phyloP scores from a whole-genome alignment of 495 filamentous ascomycete species.

The Rusavskia elegans region DNA sequence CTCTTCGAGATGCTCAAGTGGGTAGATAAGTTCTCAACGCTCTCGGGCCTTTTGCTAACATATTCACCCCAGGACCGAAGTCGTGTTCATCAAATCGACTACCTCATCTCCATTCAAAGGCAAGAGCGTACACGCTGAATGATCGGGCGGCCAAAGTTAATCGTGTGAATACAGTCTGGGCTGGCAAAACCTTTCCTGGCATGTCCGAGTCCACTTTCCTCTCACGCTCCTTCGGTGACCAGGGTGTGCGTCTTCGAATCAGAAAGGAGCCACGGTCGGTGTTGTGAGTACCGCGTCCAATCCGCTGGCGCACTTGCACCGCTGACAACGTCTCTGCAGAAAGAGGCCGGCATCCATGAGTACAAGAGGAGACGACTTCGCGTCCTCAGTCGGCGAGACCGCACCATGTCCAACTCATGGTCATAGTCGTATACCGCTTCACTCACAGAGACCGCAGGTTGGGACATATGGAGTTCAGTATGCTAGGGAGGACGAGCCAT shows the following conservation, averaged over 20 bases:
- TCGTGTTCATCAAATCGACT: conserved; percentile 52
- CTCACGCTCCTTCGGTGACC: conserved; percentile 86
- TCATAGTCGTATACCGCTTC: neutral
- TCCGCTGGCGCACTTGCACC: no score
- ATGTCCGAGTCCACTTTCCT: conserved; percentile 84
- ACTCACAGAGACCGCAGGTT: neutral
- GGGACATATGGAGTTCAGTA: conserved; percentile 1
- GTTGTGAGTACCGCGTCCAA: conserved; percentile 24
- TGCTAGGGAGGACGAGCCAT: neutral
- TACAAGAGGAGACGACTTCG: conserved; percentile 1
- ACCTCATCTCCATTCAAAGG: conserved; percentile 61
- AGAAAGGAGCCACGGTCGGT: conserved; percentile 65
- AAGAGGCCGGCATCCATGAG: no score
- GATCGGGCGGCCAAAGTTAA: no score
- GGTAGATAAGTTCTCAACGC: conserved; percentile 12
- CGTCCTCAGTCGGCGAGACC: neutral
- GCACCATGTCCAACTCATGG: neutral
- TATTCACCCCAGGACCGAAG: conserved; percentile 24
- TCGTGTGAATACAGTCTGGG: conserved; percentile 34
- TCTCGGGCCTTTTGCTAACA: conserved; percentile 14
- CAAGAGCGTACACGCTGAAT: conserved; percentile 17
- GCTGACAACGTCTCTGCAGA: no score
- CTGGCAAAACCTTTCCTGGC: conserved; percentile 69
- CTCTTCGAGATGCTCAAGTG: conserved; percentile 73
- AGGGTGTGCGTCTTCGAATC: conserved; percentile 78